A percentile compares a stretch with the other conserved stretches of the same genome.
Conservation (phyloP, 2,329 filamentous ascomycete genomes). For the Aschersonia sp. region DNA sequence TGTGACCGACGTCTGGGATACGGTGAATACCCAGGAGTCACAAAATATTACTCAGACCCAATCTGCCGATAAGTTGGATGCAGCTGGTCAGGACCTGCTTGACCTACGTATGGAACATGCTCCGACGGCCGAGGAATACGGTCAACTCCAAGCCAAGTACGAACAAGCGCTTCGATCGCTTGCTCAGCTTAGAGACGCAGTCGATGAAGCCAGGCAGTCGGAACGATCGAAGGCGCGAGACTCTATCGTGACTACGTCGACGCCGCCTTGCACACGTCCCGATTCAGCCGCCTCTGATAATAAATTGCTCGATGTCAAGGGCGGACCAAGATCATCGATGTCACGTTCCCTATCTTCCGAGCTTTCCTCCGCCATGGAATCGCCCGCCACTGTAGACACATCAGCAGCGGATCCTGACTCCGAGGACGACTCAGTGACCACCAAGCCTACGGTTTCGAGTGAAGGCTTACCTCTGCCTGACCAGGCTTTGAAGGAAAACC, state of each 20-base stretch:
- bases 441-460: conserved; percentile 24
- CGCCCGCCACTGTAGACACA: conserved; percentile 48
- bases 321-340: conserved; percentile 48
- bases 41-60: conserved; percentile 68
- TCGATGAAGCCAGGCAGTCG: conserved; percentile 64
- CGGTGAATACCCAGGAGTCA: conserved; percentile 22
- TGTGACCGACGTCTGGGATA: conserved; percentile 19
- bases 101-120: conserved; percentile 88
- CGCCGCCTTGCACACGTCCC: conserved; percentile 39
- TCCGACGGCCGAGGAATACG: conserved; percentile 64
- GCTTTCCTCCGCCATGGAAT: conserved; percentile 75
- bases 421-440: conserved; percentile 27
- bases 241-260: conserved; percentile 35
- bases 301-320: conserved; percentile 56
- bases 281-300: conserved; percentile 75
- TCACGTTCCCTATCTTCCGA: conserved; percentile 91
- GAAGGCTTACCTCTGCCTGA: conserved; percentile 19
- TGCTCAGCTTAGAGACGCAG: conserved; percentile 70
- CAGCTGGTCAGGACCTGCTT: conserved; percentile 79
- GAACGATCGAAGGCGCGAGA: conserved; percentile 31
- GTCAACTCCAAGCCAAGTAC: conserved; percentile 75
- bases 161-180: conserved; percentile 74
- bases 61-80: conserved; percentile 84
- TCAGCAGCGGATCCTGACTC: conserved; percentile 38
- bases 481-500: conserved; percentile 22